phyloP scores from a whole-genome alignment of 2,329 filamentous ascomycete species.

The Fusarium brachygibbosum region DNA sequence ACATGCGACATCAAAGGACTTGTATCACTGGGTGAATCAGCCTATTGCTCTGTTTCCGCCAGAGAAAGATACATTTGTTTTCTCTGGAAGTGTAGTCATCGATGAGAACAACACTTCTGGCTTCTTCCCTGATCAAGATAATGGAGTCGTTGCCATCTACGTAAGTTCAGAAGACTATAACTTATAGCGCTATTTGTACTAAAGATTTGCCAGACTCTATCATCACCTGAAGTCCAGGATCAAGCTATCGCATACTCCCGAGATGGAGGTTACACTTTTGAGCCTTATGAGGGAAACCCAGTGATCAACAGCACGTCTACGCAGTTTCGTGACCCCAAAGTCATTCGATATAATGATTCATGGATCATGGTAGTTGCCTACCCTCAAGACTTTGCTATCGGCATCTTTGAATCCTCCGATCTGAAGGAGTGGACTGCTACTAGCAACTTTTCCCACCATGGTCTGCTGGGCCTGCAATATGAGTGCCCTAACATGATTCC shows the following conservation, averaged over 20 bases:
- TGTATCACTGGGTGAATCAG: slow-evolving; percentile 75
- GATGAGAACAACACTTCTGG: slow-evolving; percentile 75
- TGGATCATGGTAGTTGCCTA: slow-evolving; percentile 73
- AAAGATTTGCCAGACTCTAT: slow-evolving; percentile 37
- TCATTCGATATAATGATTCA: slow-evolving; percentile 67
- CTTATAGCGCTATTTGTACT: background rate
- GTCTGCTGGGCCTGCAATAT: slow-evolving; percentile 68
- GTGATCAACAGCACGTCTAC: slow-evolving; percentile 67
- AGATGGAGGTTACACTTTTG: slow-evolving; percentile 73
- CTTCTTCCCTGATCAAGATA: slow-evolving; percentile 71
- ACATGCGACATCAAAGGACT: slow-evolving; percentile 72
- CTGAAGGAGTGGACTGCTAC: slow-evolving; percentile 67
- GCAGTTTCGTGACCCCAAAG: slow-evolving; percentile 76
- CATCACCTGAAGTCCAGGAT: slow-evolving; percentile 55
- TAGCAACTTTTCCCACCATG: slow-evolving; percentile 68
- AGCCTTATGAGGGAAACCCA: slow-evolving; percentile 70
- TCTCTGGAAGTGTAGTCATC: slow-evolving; percentile 69
- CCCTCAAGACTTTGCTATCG: slow-evolving; percentile 65
- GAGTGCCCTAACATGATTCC: slow-evolving; percentile 74
- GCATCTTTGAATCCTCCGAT: slow-evolving; percentile 72
- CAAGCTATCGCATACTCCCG: slow-evolving; percentile 73
- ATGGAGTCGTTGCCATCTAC: slow-evolving; percentile 70
- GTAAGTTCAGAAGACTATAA: slow-evolving; percentile 40
- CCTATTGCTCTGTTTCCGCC: slow-evolving; percentile 70
- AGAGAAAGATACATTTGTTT: slow-evolving; percentile 60